Evolutionary conservation across 163 green algal genomes (phyloP), one percentile per base, ranked within the genome.

Genomic region (Chloromonas sp.): DNA sequence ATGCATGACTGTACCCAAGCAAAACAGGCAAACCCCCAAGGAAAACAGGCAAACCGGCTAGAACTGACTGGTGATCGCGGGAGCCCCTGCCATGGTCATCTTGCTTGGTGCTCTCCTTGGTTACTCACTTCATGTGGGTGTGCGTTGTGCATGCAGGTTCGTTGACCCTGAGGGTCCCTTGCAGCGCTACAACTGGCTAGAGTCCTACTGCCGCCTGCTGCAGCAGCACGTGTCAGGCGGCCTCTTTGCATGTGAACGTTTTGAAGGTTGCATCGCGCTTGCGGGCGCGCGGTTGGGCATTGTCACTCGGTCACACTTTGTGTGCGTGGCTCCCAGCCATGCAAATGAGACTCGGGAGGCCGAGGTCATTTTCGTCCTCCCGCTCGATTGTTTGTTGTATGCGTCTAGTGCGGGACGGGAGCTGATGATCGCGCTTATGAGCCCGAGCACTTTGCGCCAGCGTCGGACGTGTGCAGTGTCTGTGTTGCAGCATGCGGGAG

Each of bases 171-270:
- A 66, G 0, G 70, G 81, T 1, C 89, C 90, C n/a, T 90, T 95
- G 79, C 60, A 85, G 5, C 84, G 87, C 60, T 95, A 95, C 86
- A 84, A 88, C 84, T 92, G 82, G 85, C 86, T 89, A 84, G 83
- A 89, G 79, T 76, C 84, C 3, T 76, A 86, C 82, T 88, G 84
- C 60, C 85, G 88, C 76, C 84, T 89, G 79, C 82, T 91, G 86
- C 88, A 85, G 84, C 79, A 84, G 81, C 81, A 84, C 36, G 61
- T 84, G 81, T 61, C 61, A 1, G 81, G 61, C 14, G 81, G 81
- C 61, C 14, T 74, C 0, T 88, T 87, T 83, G 84, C 79, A 58
- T 36, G 11, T 14, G 84, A 90, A 84, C 62, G n/a, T 14, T 90
- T 88, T 71, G 60, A 85, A 61, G 87, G 84, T 0, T 86, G 87